phyloP scores from a whole-genome alignment of 2,329 filamentous ascomycete genomes.

The Tolypocladium capitatum region DNA sequence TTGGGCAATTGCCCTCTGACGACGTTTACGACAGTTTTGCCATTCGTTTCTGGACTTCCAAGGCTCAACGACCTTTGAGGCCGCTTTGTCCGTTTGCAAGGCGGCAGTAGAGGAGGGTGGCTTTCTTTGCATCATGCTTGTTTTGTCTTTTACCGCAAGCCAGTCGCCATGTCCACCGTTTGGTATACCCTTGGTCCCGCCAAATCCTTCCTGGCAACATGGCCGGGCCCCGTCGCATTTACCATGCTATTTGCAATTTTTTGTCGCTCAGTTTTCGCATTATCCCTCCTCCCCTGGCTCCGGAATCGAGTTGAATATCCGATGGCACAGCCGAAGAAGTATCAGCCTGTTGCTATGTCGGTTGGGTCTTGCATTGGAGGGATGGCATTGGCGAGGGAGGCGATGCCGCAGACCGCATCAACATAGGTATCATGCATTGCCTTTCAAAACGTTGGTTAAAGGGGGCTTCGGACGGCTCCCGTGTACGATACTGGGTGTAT shows the following conservation, averaged over 20 bases:
- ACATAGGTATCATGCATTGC: neutral
- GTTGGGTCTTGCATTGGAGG: neutral
- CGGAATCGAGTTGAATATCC: neutral
- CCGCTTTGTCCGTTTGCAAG: neutral
- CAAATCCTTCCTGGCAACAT: neutral
- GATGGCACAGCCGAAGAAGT: neutral
- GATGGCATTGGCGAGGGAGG: neutral
- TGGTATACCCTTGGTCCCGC: constrained; percentile 13
- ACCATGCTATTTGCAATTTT: constrained; percentile 1
- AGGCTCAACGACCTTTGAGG: neutral
- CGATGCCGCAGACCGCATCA: neutral
- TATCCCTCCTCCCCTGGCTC: neutral
- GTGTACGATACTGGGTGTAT: constrained; percentile 9
- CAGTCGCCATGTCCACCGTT: constrained; percentile 5
- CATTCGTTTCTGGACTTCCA: neutral
- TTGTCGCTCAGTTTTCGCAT: neutral
- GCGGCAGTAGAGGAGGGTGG: neutral
- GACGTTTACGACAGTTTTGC: neutral
- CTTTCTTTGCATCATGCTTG: neutral
- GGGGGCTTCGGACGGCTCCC: constrained; percentile 1
- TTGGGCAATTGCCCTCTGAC: constrained; percentile 2
- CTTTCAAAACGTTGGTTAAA: neutral
- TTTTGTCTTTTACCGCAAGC: neutral
- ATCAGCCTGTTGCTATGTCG: neutral
- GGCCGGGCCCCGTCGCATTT: neutral